Percentiles rank a stretch among this genome's conserved stretches.
Conservation (phyloP, 2,329 filamentous ascomycete species). For the Pestalotiopsis sp. region DNA sequence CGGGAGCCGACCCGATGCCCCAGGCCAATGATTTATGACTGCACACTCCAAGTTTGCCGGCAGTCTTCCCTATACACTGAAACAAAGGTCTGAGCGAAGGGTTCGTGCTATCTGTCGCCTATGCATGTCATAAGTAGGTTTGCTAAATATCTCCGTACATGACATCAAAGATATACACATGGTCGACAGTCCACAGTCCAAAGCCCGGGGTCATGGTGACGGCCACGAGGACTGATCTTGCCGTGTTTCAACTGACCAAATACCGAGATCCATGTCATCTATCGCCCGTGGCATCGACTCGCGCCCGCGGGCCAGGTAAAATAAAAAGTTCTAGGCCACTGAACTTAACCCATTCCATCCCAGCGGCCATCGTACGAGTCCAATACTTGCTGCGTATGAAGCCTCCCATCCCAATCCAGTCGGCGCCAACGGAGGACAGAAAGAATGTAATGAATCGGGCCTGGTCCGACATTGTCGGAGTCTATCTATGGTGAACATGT, state of each 20-base stretch:
- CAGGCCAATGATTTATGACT: background rate
- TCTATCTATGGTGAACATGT: background rate
- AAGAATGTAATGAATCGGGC: background rate
- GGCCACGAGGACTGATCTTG: background rate
- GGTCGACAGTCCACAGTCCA: background rate
- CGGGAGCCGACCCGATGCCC: background rate
- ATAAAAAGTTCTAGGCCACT: background rate
- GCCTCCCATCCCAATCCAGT: background rate
- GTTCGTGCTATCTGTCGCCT: background rate
- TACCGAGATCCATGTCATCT: background rate
- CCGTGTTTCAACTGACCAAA: background rate
- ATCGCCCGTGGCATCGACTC: background rate
- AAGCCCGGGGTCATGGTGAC: background rate
- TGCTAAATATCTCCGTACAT: background rate
- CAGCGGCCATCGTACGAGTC: background rate
- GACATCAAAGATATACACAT: background rate
- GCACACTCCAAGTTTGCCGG: background rate
- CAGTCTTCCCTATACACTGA: background rate
- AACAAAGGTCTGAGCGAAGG: background rate
- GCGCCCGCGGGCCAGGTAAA: background rate
- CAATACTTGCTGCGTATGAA: background rate
- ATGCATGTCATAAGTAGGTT: background rate
- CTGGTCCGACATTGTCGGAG: background rate
- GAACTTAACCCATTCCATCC: background rate
- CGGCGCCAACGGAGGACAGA: background rate